These are phyloP conservation scores for Agastache rugosa DNA, from an alignment of 257 asterid species.

Conservation along the genomic window DNA sequence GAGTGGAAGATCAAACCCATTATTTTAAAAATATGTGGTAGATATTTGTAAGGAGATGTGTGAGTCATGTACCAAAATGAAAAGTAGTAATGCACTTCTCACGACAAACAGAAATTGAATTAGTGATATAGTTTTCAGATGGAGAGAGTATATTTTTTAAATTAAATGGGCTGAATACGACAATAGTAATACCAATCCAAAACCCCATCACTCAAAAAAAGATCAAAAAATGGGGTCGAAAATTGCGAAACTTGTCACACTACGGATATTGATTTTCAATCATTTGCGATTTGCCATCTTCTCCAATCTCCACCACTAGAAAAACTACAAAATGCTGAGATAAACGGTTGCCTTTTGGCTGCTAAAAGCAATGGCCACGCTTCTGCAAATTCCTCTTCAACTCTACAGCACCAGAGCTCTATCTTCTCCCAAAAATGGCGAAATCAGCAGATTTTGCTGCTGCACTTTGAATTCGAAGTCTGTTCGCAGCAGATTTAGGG, in stretches of 20 bases:
- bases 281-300: not conserved
- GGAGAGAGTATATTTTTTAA: too few species aligned
- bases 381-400: constrained; percentile 53
- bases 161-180: too few species aligned
- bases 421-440: constrained; percentile 28
- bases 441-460: constrained; percentile 27
- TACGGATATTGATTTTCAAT: constrained; percentile 37
- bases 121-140: too few species aligned
- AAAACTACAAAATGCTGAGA: constrained; percentile 31
- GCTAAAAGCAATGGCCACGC: constrained; percentile 59
- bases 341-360: constrained; percentile 16
- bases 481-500: constrained; percentile 42
- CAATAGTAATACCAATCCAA: too few species aligned
- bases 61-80: too few species aligned
- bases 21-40: too few species aligned
- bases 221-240: constrained; percentile 36
- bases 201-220: too few species aligned
- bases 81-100: too few species aligned
- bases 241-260: constrained; percentile 53
- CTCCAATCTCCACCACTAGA: constrained; percentile 31
- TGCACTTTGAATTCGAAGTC: constrained; percentile 35
- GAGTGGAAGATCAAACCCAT: too few species aligned
- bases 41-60: too few species aligned
- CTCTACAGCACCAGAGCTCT: constrained; percentile 33
- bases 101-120: too few species aligned